Percentiles rank a stretch among this genome's conserved stretches.
These are phyloP conservation scores for Aspergillus sp. DNA, from an alignment of 2,329 filamentous ascomycete species.

Conservation along the genomic window DNA sequence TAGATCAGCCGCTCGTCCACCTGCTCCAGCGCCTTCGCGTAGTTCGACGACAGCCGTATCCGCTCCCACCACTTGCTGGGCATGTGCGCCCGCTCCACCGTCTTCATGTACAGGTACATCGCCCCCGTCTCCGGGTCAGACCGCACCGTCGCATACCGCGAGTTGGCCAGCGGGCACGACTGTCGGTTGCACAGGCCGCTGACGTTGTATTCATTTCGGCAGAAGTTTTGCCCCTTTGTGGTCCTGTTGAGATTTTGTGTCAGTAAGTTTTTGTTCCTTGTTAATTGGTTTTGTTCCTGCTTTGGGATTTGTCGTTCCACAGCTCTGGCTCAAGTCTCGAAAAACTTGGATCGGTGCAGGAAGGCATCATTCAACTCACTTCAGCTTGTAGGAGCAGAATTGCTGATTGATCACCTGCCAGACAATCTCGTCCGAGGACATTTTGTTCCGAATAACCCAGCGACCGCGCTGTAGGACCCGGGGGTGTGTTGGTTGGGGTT, in stretches of 20 bases:
- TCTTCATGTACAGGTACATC: slow-evolving; percentile 97
- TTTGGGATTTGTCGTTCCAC: background rate
- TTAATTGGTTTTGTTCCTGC: background rate
- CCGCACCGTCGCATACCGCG: slow-evolving; percentile 87
- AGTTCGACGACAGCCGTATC: slow-evolving; percentile 86
- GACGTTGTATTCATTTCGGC: slow-evolving; percentile 90
- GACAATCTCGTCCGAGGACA: slow-evolving; percentile 94
- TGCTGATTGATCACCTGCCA: slow-evolving; percentile 97
- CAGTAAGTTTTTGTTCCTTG: background rate
- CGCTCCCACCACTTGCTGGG: slow-evolving; percentile 93
- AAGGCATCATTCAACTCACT: slow-evolving; percentile 52
- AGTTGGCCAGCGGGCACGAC: slow-evolving; percentile 87
- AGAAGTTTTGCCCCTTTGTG: slow-evolving; percentile 87
- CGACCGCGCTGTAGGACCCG: background rate
- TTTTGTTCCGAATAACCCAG: slow-evolving; percentile 33
- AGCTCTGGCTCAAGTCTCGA: background rate
- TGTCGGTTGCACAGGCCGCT: slow-evolving; percentile 81
- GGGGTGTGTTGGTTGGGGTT: background rate
- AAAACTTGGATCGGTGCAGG: too few species aligned
- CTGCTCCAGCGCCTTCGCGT: slow-evolving; percentile 81
- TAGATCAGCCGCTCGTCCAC: slow-evolving; percentile 84
- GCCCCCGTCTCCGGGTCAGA: slow-evolving; percentile 74
- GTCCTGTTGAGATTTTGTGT: slow-evolving; percentile 50
- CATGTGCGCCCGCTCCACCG: slow-evolving; percentile 81
- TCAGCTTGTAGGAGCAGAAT: slow-evolving; percentile 93